Evolutionary conservation across 495 filamentous ascomycete genomes (phyloP), one percentile per base, ranked within the genome.

Genomic region (Penicillium diatomitis): DNA sequence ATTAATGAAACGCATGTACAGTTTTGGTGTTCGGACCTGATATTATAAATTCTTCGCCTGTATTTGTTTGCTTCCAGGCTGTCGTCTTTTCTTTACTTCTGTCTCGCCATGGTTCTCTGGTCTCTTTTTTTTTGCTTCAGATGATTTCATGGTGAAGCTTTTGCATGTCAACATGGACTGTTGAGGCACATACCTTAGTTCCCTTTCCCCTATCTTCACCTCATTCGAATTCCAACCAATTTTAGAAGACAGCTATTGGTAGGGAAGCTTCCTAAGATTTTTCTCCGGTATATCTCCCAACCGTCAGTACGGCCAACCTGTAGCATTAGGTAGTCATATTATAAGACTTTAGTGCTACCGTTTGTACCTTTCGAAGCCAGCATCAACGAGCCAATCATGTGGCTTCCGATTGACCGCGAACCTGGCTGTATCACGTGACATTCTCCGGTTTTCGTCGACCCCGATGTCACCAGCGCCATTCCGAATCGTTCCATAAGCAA

Each of bases 1-100:
- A 94, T 70, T 95, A 71, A 78, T 61, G 53, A 57, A 52, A 57
- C 41, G 55, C 51, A 56, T 69, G 66, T 68, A 69, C 60, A 71
- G 63, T 58, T 66, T 62, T 38, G 62, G 51, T 61, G 54, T 64
- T 63, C 61, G 53, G 60, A 46, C 54, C 53, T 46, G 54, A 42
- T 49, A 47, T 56, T 59, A 51, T 63, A 56, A 55, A 57, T 47
- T 54, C 57, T 57, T 60, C 58, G 49, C 41, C 50, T 56, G 53
- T 60, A 60, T 54, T 53, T 57, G 46, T 51, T 59, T 66, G 54
- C 52, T 58, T 50, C 35, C 52, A 54, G 54, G 50, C 53, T 56
- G 42, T 44, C 53, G 20, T 46, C 51, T 34, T 33, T 59, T 37
- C 46, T 50, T 33, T 32, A 40, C 46, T 20, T 47, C 38, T 46